phyloP scores from a whole-genome alignment of 257 asterid species.

The Plantago ovata region DNA sequence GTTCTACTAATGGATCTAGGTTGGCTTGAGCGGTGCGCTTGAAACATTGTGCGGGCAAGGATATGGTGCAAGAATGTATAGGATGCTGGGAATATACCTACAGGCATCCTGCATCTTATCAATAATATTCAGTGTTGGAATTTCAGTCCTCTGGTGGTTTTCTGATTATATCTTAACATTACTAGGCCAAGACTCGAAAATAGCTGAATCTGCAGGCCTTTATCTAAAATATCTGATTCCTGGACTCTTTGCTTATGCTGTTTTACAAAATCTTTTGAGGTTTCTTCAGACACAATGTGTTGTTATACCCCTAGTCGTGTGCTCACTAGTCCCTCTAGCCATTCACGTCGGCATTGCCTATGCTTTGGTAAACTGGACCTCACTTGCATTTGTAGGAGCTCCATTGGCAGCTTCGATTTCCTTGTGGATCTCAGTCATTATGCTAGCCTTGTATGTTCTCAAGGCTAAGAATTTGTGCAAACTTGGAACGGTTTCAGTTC shows the following conservation, averaged over 20 bases:
- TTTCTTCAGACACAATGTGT: conserved; percentile 72
- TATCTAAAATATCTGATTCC: conserved; percentile 65
- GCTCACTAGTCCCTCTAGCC: conserved; percentile 44
- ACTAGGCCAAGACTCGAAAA: conserved; percentile 59
- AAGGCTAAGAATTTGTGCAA: conserved; percentile 28
- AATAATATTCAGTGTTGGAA: conserved; percentile 21
- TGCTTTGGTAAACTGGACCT: conserved; percentile 38
- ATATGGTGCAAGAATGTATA: conserved; percentile 55
- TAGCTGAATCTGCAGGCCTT: conserved; percentile 48
- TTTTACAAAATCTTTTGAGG: conserved; percentile 55
- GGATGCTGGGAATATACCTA: conserved; percentile 57
- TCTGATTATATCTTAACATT: conserved; percentile 41
- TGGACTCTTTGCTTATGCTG: conserved; percentile 59
- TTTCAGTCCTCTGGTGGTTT: conserved; percentile 61
- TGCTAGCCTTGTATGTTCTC: conserved; percentile 41
- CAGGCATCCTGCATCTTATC: conserved; percentile 71
- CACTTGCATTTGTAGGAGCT: conserved; percentile 51
- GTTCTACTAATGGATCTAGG: conserved; percentile 24
- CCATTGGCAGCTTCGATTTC: conserved; percentile 64
- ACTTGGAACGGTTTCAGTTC: conserved; percentile 53
- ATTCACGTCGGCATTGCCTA: conserved; percentile 53
- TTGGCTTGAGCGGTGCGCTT: conserved; percentile 83
- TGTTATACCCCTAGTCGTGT: conserved; percentile 46
- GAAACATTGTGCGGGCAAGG: conserved; percentile 91
- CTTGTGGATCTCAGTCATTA: conserved; percentile 49